Conservation (phyloP, 768 basidiomycete genomes). For the Imleria badia region DNA sequence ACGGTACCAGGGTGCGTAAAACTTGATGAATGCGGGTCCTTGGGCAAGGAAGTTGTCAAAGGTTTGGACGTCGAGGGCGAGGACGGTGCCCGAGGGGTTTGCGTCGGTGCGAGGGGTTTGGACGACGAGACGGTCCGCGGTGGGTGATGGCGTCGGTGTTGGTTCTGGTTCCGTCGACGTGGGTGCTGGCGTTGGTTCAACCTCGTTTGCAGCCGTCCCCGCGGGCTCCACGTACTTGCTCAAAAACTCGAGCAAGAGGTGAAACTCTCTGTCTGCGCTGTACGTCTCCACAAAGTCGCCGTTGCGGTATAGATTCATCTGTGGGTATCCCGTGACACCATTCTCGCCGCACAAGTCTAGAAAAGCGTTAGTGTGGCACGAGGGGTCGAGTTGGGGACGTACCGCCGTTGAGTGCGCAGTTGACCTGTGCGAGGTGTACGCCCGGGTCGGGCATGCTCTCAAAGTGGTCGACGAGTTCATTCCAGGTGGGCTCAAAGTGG, state of each 20-base stretch:
- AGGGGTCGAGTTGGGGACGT: conserved; percentile 24
- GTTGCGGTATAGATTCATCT: conserved; percentile 69
- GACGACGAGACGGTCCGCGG: conserved; percentile 11
- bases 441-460: conserved; percentile 38
- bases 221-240: conserved; percentile 39
- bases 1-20: conserved; percentile 84
- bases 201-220: neutral
- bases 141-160: conserved; percentile 1
- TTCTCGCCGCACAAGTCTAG: conserved; percentile 81
- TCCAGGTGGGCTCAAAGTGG: conserved; percentile 81
- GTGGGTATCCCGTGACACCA: conserved; percentile 68
- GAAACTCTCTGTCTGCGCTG: conserved; percentile 50
- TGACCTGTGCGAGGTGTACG: conserved; percentile 75
- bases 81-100: conserved; percentile 29
- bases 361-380: neutral
- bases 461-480: conserved; percentile 55
- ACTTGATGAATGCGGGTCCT: conserved; percentile 68
- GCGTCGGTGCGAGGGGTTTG: conserved; percentile 11
- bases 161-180: conserved; percentile 7
- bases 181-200: neutral
- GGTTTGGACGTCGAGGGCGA: conserved; percentile 27
- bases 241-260: conserved; percentile 57
- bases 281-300: conserved; percentile 62
- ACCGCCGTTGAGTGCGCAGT: conserved; percentile 80
- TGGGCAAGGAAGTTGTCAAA: conserved; percentile 41